phyloP scores from a whole-genome alignment of 305 asterid species.

The Rubia occidens region DNA sequence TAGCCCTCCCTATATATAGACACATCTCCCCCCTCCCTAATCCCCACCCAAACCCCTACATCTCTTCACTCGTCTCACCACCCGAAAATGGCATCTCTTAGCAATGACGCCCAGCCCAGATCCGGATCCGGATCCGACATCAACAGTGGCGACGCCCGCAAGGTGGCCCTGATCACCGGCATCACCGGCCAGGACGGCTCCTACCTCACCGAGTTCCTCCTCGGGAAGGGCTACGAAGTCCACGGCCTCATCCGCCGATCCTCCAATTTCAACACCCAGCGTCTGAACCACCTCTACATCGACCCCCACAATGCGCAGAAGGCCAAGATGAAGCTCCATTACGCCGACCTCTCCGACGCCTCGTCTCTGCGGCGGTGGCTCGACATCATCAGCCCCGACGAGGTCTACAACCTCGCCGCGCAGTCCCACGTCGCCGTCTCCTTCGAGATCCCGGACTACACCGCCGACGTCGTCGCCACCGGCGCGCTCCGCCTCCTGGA shows the following conservation, averaged over 20 bases:
- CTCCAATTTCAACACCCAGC: constrained; percentile 93
- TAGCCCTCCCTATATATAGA: not conserved
- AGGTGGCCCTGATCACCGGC: constrained; percentile 86
- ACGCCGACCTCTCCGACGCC: constrained; percentile 93
- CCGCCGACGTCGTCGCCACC: constrained; percentile 96
- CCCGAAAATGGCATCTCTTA: constrained; percentile 27
- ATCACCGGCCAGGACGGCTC: constrained; percentile 99
- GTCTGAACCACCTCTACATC: constrained; percentile 90
- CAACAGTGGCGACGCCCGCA: constrained; percentile 28
- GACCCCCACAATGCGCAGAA: constrained; percentile 87
- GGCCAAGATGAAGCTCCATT: constrained; percentile 93
- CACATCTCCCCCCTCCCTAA: not conserved
- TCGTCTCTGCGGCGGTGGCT: constrained; percentile 99
- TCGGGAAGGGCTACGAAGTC: constrained; percentile 73
- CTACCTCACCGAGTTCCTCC: constrained; percentile 82
- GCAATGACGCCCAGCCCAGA: constrained; percentile 19
- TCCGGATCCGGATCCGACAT: constrained; percentile 22
- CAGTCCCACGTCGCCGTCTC: constrained; percentile 98
- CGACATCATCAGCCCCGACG: constrained; percentile 78
- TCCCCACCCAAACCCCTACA: not conserved
- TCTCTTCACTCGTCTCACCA: not conserved
- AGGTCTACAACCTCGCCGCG: constrained; percentile 96
- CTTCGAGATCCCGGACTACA: constrained; percentile 95
- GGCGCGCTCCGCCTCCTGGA: constrained; percentile 93
- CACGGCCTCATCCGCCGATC: constrained; percentile 97